These are phyloP conservation scores for Pyrus bretschneideri DNA, from an alignment of 306 rosid species.

Conservation along the genomic window DNA sequence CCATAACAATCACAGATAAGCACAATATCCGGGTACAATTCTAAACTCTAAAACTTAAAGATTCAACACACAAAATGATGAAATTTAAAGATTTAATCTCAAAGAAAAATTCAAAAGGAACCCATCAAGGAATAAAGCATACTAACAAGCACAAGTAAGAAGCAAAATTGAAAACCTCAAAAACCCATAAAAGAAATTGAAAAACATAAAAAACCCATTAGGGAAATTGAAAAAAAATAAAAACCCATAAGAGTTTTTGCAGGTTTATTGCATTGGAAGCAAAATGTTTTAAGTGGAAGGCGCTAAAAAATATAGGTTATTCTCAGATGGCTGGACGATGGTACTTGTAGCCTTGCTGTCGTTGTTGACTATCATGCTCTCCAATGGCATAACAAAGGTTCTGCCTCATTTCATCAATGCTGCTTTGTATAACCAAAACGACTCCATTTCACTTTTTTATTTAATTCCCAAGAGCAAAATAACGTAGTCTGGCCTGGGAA, in stretches of 20 bases:
- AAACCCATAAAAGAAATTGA: background rate
- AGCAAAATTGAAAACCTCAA: background rate
- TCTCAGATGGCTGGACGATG: no score
- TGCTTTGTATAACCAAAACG: no score
- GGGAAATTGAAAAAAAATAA: background rate
- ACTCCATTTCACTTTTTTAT: no score
- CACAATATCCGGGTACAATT: background rate
- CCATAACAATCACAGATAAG: slow-evolving; percentile 13
- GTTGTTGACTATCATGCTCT: no score
- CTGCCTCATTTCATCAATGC: no score
- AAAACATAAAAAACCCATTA: background rate
- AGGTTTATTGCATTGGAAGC: background rate
- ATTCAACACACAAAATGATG: background rate
- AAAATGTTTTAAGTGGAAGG: background rate
- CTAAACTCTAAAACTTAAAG: background rate
- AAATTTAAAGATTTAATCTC: background rate
- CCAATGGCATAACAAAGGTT: no score
- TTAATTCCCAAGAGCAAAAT: no score
- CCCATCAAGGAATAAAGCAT: background rate
- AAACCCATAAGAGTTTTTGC: background rate
- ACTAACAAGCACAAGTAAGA: background rate
- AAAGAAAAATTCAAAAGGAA: background rate
- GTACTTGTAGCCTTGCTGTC: no score
- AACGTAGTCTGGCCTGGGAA: no score
- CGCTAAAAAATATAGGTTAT: no score